Percentiles rank a stretch among this genome's conserved stretches.
These are phyloP conservation scores for Penicillium canescens DNA, from an alignment of 495 filamentous ascomycete species.

Conservation along the genomic window DNA sequence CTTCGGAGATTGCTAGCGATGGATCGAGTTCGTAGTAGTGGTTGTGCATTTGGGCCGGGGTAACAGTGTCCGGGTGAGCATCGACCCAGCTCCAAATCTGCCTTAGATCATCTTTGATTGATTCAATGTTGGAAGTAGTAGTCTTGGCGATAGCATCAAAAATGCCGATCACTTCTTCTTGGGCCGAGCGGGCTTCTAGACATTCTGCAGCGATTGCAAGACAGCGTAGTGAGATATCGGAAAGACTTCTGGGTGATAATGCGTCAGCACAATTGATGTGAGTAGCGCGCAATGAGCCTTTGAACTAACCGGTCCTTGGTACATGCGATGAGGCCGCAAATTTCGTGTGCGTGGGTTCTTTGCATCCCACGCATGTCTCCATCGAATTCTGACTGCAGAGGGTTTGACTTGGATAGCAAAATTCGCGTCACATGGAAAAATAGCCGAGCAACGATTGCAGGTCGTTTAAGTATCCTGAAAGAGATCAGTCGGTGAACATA, in stretches of 20 bases:
- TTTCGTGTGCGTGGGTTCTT: conserved; percentile 70
- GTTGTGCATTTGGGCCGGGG: conserved; percentile 24
- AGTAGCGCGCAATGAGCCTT: too few species aligned
- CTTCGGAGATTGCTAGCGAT: conserved; percentile 18
- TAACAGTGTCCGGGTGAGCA: conserved; percentile 25
- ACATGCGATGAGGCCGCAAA: conserved; percentile 87
- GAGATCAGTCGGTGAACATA: conserved; percentile 10
- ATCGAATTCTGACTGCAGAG: conserved; percentile 53
- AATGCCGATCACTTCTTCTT: conserved; percentile 80
- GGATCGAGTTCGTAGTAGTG: conserved; percentile 24
- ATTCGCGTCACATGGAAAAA: conserved; percentile 88
- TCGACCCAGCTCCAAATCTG: conserved; percentile 75
- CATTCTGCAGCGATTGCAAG: conserved; percentile 78
- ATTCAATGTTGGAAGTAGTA: conserved; percentile 74
- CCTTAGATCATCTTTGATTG: conserved; percentile 67
- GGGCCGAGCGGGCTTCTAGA: conserved; percentile 66
- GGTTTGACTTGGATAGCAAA: conserved; percentile 79
- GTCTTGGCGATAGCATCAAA: conserved; percentile 73
- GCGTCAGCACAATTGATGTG: neutral
- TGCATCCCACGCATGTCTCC: conserved; percentile 67
- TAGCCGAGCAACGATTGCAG: conserved; percentile 78
- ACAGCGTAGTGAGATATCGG: conserved; percentile 73
- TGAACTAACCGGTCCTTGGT: conserved; percentile 66
- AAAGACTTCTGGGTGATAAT: conserved; percentile 55
- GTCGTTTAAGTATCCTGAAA: conserved; percentile 75